Evolutionary conservation across 768 basidiomycete genomes (phyloP), one percentile per base, ranked within the genome.

Genomic region (Hypsizygus marmoreus): DNA sequence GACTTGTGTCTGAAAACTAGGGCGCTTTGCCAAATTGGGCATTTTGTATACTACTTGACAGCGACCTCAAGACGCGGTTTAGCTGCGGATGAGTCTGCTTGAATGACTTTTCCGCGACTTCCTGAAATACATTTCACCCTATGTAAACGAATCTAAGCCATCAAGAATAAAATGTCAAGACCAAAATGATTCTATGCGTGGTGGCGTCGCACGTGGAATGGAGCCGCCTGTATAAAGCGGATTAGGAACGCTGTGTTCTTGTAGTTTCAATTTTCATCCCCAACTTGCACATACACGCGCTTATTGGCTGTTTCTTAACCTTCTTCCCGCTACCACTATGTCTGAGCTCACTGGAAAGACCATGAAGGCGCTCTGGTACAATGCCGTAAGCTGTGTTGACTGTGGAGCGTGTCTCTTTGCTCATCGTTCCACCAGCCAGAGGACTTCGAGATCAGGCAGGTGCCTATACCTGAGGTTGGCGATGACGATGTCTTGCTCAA

Each of bases 401-500:
- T 26, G 1, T 24, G 14, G 12, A 30, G 17, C 19, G 35, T 37
- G 33, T 63, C 33, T 9, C 14, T 32, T 39, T n/a, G 40, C 19
- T 45, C 39, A 31, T 7, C 25, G 25, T 44, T n/a, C n/a, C 10
- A 17, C n/a, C 47, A 88, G 84, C 81, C 88, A 43, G 68, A 71
- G 56, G 64, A 87, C 39, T 90, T 89, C 54, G 78, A 80, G 45
- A 73, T 89, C 47, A 81, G 73, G 55, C 66, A 81, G 29, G 85
- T 89, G 6, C 82, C 84, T 4, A 79, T 88, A 44, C 88, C 88
- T 6, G 48, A 76, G 47, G 71, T 79, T 48, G 75, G 75, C 25
- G 83, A 86, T 50, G 77, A 87, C 42, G 88, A 91, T 20, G 78
- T 90, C 38, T 74, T 90, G 41, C 70, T 91, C 54, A 88, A 91